Conservation (phyloP, 1,139 yeast species). For the Lodderomyces theae region DNA sequence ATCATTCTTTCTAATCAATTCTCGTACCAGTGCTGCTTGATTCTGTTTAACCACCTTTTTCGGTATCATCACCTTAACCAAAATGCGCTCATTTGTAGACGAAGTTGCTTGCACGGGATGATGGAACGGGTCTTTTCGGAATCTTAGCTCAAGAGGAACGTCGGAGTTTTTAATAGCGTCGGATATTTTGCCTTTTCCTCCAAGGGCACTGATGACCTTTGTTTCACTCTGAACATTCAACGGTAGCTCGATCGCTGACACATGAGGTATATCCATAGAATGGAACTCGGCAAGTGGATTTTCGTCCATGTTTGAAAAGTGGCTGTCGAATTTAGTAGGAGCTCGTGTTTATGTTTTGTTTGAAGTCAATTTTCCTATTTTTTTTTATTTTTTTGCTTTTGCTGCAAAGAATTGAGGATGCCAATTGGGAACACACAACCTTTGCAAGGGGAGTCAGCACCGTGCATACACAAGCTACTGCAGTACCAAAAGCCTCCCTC, state of each 20-base stretch:
- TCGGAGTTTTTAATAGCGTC: slow-evolving; percentile 20
- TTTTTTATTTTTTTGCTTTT: too few species aligned
- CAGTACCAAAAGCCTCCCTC: too few species aligned
- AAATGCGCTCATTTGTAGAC: slow-evolving; percentile 56
- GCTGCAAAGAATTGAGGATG: too few species aligned
- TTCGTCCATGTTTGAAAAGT: not conserved
- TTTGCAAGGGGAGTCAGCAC: too few species aligned
- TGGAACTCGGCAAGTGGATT: slow-evolving; percentile 18
- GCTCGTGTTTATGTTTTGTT: not conserved
- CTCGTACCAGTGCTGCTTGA: slow-evolving; percentile 44
- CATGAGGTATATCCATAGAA: slow-evolving; percentile 72
- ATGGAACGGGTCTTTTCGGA: slow-evolving; percentile 70
- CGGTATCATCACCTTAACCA: slow-evolving; percentile 71
- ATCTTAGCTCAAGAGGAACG: slow-evolving; percentile 46
- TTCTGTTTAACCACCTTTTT: slow-evolving; percentile 43
- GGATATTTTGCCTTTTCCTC: slow-evolving; percentile 56
- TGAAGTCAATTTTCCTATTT: too few species aligned
- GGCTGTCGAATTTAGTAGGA: not conserved
- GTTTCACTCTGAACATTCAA: slow-evolving; percentile 60
- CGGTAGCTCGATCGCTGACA: slow-evolving; percentile 78
- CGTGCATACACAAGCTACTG: too few species aligned
- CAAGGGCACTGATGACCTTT: slow-evolving; percentile 71
- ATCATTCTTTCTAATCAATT: slow-evolving; percentile 39
- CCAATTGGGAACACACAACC: too few species aligned
- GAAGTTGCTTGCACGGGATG: slow-evolving; percentile 71